A percentile compares a stretch with the other conserved stretches of the same genome.
Evolutionary conservation across 2,329 filamentous ascomycete species (phyloP).

Genomic region (Botryotinia calthae): DNA sequence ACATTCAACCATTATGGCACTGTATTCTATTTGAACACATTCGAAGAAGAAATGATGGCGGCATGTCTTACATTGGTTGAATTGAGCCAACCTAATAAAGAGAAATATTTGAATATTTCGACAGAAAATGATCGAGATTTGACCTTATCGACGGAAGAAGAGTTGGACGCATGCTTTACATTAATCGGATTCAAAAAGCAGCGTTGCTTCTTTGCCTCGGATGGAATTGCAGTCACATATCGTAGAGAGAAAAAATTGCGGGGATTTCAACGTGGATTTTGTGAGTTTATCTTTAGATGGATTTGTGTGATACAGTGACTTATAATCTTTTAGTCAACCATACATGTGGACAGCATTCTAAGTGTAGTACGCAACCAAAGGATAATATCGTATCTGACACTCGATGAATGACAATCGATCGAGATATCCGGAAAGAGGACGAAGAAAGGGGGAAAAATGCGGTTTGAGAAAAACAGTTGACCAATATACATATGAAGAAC

Average conservation of each 20-base stretch:
- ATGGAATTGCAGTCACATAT: not conserved
- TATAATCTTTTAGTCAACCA: not conserved
- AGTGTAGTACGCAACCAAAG: not conserved
- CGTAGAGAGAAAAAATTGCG: not conserved
- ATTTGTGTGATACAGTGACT: not conserved
- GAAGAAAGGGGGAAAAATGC: not conserved
- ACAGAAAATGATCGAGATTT: not conserved
- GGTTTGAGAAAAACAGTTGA: not conserved
- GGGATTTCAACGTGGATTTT: not conserved
- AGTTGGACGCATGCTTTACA: not conserved
- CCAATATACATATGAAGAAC: not conserved
- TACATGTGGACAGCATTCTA: not conserved
- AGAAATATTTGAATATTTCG: not conserved
- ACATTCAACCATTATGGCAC: not conserved
- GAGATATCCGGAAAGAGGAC: not conserved
- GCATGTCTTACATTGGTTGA: not conserved
- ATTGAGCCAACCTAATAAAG: not conserved
- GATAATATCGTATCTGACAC: not conserved
- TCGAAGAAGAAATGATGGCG: not conserved
- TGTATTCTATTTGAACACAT: not conserved
- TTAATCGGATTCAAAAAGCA: not conserved
- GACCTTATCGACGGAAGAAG: not conserved
- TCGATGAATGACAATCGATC: fast-evolving
- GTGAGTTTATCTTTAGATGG: not conserved
- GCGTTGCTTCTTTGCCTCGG: not conserved